These are phyloP conservation scores for Linum trigynum DNA, from an alignment of 345 rosid genomes.

Conservation along the genomic window DNA sequence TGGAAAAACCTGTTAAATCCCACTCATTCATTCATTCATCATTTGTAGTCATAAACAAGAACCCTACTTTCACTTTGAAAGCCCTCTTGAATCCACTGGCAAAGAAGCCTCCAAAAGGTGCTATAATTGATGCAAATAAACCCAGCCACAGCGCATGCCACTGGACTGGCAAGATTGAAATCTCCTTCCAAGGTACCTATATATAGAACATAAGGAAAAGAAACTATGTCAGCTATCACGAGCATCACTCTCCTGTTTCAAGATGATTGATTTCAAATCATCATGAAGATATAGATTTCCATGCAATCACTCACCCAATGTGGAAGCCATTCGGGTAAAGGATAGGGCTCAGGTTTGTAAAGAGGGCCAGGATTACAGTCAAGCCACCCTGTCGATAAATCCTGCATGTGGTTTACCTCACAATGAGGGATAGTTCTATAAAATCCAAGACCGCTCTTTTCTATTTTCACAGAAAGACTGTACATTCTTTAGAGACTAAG, in stretches of 20 bases:
- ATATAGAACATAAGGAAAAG: slow-evolving; percentile 1
- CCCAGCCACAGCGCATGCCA: slow-evolving; percentile 94
- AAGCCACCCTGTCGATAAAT: slow-evolving; percentile 89
- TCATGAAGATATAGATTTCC: not conserved
- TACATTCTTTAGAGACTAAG: not conserved
- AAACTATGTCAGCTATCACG: not conserved
- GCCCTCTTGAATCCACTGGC: slow-evolving; percentile 98
- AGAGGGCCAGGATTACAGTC: slow-evolving; percentile 89
- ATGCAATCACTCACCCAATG: slow-evolving; percentile 47
- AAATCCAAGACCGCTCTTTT: slow-evolving; percentile 10
- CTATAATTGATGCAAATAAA: slow-evolving; percentile 93
- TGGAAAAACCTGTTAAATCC: too few species aligned
- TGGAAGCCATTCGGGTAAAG: slow-evolving; percentile 55
- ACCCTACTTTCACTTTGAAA: slow-evolving; percentile 72
- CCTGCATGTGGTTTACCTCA: slow-evolving; percentile 36
- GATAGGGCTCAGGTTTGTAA: slow-evolving; percentile 62
- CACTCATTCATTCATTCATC: too few species aligned
- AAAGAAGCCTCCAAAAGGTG: slow-evolving; percentile 97
- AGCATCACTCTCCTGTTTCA: too few species aligned
- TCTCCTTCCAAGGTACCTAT: slow-evolving; percentile 92
- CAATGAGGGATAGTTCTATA: not conserved
- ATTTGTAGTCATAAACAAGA: not conserved
- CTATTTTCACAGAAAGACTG: not conserved
- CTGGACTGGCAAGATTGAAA: slow-evolving; percentile 72
- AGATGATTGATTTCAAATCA: not conserved